Evolutionary conservation across 352 stramenopile genomes (phyloP).

Genomic region (Peronospora belbahrii): DNA sequence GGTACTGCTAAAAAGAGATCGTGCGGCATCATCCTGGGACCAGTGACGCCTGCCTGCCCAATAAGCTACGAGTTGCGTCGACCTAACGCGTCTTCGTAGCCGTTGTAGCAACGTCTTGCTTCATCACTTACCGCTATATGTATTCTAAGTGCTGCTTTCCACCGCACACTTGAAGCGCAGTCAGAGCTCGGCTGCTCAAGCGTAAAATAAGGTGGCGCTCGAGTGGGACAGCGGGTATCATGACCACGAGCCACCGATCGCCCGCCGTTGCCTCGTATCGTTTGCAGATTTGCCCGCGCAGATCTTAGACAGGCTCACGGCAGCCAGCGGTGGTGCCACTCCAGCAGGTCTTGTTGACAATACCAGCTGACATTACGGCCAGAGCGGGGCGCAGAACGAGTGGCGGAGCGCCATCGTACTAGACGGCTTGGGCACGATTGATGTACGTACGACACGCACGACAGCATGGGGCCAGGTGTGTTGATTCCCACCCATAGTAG

Average conservation of each 20-base stretch:
- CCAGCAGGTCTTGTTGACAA: slow-evolving; percentile 3
- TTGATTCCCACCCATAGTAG: slow-evolving; percentile 3
- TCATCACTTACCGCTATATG: not conserved
- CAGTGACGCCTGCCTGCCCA: not conserved
- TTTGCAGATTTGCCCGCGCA: slow-evolving; percentile 12
- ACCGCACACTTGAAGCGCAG: not conserved
- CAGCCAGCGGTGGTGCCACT: not conserved
- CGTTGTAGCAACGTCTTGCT: not conserved
- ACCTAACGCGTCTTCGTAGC: too few species aligned
- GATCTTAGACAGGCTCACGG: slow-evolving; percentile 12
- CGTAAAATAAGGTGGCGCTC: not conserved
- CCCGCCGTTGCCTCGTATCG: not conserved
- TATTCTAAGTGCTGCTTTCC: not conserved
- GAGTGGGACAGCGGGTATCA: slow-evolving; percentile 15
- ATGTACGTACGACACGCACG: slow-evolving; percentile 10
- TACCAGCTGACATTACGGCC: not conserved
- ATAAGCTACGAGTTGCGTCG: too few species aligned
- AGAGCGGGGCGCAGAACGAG: not conserved
- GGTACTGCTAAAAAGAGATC: slow-evolving; percentile 16
- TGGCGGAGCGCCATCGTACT: not conserved
- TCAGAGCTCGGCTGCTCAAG: not conserved
- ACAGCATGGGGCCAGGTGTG: slow-evolving; percentile 12
- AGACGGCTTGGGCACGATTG: too few species aligned
- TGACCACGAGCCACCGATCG: not conserved
- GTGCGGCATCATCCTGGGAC: slow-evolving; percentile 3